Base-by-base conservation (phyloP, 768 basidiomycete species). In the Brasilioporus rufonigricans region DNA sequence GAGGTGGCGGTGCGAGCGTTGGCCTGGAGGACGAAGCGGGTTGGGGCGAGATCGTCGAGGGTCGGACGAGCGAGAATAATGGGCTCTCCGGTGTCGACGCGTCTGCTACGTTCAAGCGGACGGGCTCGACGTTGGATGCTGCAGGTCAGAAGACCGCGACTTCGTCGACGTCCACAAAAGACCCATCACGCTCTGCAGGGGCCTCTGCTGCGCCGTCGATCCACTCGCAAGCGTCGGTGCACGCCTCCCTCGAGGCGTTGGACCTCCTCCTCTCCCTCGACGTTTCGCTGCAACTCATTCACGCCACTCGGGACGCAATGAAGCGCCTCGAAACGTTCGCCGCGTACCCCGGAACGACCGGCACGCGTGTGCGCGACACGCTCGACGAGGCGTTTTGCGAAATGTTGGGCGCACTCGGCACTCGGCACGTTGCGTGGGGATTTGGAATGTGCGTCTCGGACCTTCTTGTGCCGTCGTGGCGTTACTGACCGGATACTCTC, bases 351-450 rank as follows among this genome's bases (percentile, higher is more conserved):
- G 91, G 93, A 0, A 80, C 83, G 54, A 92, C 90, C 56, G 96
- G 97, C 4, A 82, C 83, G 57, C 85, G 90, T 4, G 94, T 99
- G 2, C 77, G 86, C 29, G 94, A 98, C 65, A 93, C 93, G 2
- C 88, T 98, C 53, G 95, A 99, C 71, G 96, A 98, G 71, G 73
- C 92, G 5, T 98, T 98, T 56, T 87, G 94, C 32, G 76, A 95
- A 40, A 77, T 96, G 74, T 73, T 98, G 31, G 83, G 86, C 27
- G 84, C 86, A 0, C 71, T 97, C 2, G 82, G 87, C 4, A 86
- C 91, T 38, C 76, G 85, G 31, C 97, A 99, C 68, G 77, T 97
- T 33, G 76, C 75, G 1, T 83, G 83, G 27, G 97, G 93, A 0
- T 99, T 98, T 66, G 74, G 77, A 29, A 75, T 77, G 89, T 91